Conservation (phyloP, 2,329 filamentous ascomycete genomes). For the Huntiella omanensis region DNA sequence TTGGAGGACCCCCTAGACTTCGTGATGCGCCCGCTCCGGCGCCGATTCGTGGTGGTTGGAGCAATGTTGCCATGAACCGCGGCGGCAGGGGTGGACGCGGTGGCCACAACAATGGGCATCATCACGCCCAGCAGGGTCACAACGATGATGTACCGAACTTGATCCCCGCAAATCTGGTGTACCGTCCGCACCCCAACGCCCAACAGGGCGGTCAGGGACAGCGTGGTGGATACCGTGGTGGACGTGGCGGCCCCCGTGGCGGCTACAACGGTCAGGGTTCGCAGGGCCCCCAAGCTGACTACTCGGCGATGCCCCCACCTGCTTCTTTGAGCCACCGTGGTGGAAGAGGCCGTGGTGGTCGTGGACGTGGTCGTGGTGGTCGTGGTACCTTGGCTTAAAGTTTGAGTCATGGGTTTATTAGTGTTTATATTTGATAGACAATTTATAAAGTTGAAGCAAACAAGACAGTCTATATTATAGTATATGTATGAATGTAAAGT, state of each 20-base stretch:
- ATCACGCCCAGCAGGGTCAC: no score
- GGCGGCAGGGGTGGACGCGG: conserved; percentile 12
- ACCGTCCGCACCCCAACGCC: conserved; percentile 10
- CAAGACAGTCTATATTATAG: no score
- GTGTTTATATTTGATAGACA: no score
- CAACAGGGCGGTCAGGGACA: conserved; percentile 12
- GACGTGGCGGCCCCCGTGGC: conserved; percentile 10
- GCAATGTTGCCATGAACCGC: conserved; percentile 14
- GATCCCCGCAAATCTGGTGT: conserved; percentile 9
- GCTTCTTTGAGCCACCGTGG: conserved; percentile 31
- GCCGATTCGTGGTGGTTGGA: conserved; percentile 37
- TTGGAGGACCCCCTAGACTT: neutral
- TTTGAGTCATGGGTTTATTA: no score
- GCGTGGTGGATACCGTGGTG: conserved; percentile 16
- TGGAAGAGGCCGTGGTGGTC: conserved; percentile 21
- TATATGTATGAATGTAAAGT: no score
- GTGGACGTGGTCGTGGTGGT: conserved; percentile 19
- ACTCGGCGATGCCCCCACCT: conserved; percentile 42
- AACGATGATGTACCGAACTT: conserved; percentile 14
- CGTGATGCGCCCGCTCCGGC: conserved; percentile 33
- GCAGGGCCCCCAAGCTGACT: conserved; percentile 16
- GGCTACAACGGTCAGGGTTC: neutral
- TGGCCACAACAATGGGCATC: neutral
- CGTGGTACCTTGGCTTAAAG: neutral
- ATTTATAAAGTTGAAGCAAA: no score